Evolutionary conservation across 1,284 basidiomycete species (phyloP).

Genomic region (Athelia psychrophila): DNA sequence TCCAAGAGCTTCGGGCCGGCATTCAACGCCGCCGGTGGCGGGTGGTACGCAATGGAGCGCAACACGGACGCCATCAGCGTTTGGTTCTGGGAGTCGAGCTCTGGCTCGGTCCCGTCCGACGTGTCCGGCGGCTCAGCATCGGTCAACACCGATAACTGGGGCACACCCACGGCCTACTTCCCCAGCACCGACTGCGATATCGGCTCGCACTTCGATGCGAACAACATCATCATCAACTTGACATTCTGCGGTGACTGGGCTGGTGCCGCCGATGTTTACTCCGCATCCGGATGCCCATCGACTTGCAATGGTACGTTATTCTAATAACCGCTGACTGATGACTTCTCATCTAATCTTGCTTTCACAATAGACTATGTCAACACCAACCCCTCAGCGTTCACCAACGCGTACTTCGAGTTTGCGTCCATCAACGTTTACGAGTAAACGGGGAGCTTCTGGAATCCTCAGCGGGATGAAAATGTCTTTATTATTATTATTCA

Average conservation of each 20-base stretch:
- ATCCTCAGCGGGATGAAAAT: no score
- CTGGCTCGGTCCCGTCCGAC: slow-evolving; percentile 21
- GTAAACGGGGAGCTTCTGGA: background rate
- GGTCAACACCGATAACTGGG: slow-evolving; percentile 29
- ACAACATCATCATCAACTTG: slow-evolving; percentile 23
- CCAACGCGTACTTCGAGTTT: slow-evolving; percentile 53
- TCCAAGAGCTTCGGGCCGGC: slow-evolving; percentile 35
- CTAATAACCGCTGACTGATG: no score
- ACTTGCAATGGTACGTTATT: slow-evolving; percentile 32
- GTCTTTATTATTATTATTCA: no score
- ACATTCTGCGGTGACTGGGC: slow-evolving; percentile 37
- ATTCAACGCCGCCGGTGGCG: slow-evolving; percentile 40
- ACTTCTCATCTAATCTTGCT: background rate
- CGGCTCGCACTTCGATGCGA: slow-evolving; percentile 11
- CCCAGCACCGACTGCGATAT: slow-evolving; percentile 19
- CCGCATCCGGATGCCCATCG: slow-evolving; percentile 19
- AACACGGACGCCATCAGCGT: slow-evolving; percentile 30
- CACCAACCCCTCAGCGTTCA: slow-evolving; percentile 47
- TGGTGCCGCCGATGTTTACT: slow-evolving; percentile 14
- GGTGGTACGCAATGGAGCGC: slow-evolving; percentile 42
- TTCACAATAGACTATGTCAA: slow-evolving; percentile 29
- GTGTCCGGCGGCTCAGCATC: slow-evolving; percentile 17
- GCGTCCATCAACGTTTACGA: slow-evolving; percentile 34
- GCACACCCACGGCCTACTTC: background rate
- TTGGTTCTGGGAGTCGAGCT: slow-evolving; percentile 38